Percentiles rank a stretch among this genome's conserved stretches.
Evolutionary conservation across 441 rosid genomes (phyloP).

Genomic region (Cnidoscolus chayamansa): DNA sequence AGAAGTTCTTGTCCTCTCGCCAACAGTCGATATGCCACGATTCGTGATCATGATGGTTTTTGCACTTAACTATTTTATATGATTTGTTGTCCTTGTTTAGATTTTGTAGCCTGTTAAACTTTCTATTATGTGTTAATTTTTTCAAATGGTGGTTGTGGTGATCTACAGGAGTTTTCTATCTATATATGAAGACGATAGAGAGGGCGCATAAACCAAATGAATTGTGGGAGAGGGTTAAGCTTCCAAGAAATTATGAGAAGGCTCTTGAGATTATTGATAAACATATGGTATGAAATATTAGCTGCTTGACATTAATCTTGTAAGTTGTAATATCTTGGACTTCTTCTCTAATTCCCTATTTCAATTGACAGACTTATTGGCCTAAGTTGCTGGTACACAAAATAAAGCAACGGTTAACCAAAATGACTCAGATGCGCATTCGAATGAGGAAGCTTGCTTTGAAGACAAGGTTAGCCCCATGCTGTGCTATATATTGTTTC

Average conservation of each 20-base stretch:
- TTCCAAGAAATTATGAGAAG: constrained; percentile 73
- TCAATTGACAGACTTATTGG: constrained; percentile 58
- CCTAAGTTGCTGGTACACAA: constrained; percentile 81
- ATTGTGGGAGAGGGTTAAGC: constrained; percentile 85
- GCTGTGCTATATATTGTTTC: constrained; percentile 6
- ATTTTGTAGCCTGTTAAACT: background rate
- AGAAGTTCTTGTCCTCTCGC: constrained; percentile 96
- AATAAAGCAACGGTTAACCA: constrained; percentile 75
- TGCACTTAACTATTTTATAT: background rate
- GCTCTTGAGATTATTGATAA: constrained; percentile 86
- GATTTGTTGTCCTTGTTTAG: background rate
- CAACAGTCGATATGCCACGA: constrained; percentile 86
- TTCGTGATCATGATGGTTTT: constrained; percentile 83
- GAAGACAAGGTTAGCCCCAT: constrained; percentile 57
- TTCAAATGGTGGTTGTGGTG: background rate
- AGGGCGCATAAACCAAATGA: constrained; percentile 85
- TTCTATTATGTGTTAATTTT: background rate
- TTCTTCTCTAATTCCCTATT: background rate
- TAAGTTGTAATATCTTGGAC: background rate
- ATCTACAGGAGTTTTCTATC: constrained; percentile 63
- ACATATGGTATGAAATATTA: constrained; percentile 54
- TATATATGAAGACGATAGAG: constrained; percentile 87
- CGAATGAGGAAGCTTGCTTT: constrained; percentile 82
- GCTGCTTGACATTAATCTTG: constrained; percentile 1
- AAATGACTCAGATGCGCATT: constrained; percentile 94